phyloP scores from a whole-genome alignment of 345 rosid genomes.

The Murraya paniculata region DNA sequence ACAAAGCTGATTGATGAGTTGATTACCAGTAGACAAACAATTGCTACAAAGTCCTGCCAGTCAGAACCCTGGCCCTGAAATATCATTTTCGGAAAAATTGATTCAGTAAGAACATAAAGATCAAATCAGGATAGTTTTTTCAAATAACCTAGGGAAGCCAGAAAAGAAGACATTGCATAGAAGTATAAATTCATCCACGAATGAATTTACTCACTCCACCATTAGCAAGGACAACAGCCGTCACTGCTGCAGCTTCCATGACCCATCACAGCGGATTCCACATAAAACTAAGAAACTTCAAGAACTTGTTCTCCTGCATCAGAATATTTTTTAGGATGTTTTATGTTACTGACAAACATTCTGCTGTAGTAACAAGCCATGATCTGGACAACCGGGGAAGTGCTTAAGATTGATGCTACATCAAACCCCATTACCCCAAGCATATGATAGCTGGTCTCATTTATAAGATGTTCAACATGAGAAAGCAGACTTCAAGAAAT shows the following conservation, averaged over 20 bases:
- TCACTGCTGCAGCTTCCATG: constrained; percentile 96
- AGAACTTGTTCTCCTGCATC: constrained; percentile 78
- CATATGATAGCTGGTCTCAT: neutral
- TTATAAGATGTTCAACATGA: neutral
- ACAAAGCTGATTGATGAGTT: constrained; percentile 92
- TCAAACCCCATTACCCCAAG: neutral
- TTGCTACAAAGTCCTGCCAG: constrained; percentile 97
- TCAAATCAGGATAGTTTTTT: neutral
- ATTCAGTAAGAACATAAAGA: constrained; percentile 11
- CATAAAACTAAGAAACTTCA: constrained; percentile 88
- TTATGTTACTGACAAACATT: constrained; percentile 28
- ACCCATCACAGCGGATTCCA: constrained; percentile 99
- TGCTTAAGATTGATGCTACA: neutral
- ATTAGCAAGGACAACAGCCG: constrained; percentile 84
- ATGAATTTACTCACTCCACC: constrained; percentile 60
- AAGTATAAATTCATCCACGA: neutral
- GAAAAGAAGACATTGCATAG: neutral
- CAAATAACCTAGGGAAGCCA: neutral
- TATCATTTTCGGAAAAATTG: constrained; percentile 8
- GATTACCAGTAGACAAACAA: constrained; percentile 70
- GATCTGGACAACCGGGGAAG: neutral
- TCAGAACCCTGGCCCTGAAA: constrained; percentile 89
- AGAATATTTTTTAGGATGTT: neutral
- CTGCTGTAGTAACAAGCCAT: neutral
- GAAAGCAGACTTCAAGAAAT: neutral